Evolutionary conservation across 305 asterid genomes (phyloP), one percentile per base, ranked within the genome.

Genomic region (Solanum hybrid): DNA sequence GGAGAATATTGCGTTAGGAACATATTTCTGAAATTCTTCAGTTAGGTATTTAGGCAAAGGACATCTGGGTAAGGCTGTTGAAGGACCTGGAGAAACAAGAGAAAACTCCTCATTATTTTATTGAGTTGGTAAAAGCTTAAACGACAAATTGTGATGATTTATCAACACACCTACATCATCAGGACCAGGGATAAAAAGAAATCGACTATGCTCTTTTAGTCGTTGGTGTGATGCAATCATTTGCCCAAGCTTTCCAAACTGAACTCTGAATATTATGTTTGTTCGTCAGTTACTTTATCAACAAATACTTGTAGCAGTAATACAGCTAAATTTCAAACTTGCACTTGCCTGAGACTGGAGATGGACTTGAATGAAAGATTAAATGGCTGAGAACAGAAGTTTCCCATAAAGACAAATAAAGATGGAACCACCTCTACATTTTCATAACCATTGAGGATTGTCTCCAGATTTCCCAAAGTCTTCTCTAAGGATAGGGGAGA

Each of bases 131-230:
- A 87, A 24, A 79, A 51, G 88, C 46, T 42, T 51, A 73, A 66
- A 13, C 31, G n/a, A 88, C 56, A 88, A 35, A 84, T 79, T 31
- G 86, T 22, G 76, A 92, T 79, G 86, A 86, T 86, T 88, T 88
- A 88, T 80, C 66, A 80, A 92, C 95, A 86, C 79, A 96, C 99
- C 99, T 90, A 95, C 94, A 88, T 97, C 99, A 92, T 96, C 97
- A 81, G 99, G 99, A 89, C 99, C 99, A 64, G 99, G 99, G 91
- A 97, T 95, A 91, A 97, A 97, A 73, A 97, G 96, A 93, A 97
- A 97, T 90, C 91, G 93, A 88, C 98, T 96, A 73, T 92, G 91
- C 71, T 96, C 97, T 92, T 92, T 94, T 86, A 96, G 93, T 86
- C 96, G 96, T 77, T 93, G 93, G 94, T 95, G 99, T 75, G 94